A percentile compares a stretch with the other conserved stretches of the same genome.
Evolutionary conservation across 352 stramenopile genomes (phyloP).

Genomic region (Pelagophyceae sp.): DNA sequence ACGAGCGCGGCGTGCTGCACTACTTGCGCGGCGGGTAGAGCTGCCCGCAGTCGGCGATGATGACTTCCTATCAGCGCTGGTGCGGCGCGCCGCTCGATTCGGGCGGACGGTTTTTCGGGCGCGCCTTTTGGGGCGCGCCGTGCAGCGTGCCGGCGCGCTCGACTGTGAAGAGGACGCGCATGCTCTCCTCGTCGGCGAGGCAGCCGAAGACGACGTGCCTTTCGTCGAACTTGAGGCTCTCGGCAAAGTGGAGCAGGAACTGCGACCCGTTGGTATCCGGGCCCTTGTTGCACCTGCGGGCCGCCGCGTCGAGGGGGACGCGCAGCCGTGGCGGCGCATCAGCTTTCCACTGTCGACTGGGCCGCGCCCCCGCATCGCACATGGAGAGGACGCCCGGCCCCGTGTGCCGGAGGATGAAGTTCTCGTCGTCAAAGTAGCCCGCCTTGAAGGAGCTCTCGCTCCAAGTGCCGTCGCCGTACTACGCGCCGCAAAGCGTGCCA

Average conservation of each 20-base stretch:
- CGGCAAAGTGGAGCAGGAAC: conserved; percentile 77
- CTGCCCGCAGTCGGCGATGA: conserved; percentile 20
- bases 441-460: conserved; percentile 72
- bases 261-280: conserved; percentile 91
- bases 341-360: conserved; percentile 15
- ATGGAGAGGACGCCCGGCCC: conserved; percentile 86
- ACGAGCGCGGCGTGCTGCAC: too few species aligned
- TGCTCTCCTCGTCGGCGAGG: conserved; percentile 6
- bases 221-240: conserved; percentile 17
- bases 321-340: conserved; percentile 12
- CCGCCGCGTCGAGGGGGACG: conserved; percentile 6
- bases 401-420: conserved; percentile 93
- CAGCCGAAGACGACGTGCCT: conserved; percentile 25
- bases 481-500: neutral
- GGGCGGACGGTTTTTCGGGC: too few species aligned
- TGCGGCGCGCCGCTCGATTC: too few species aligned
- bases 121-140: conserved; percentile 1
- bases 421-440: conserved; percentile 93
- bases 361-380: conserved; percentile 44
- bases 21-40: neutral
- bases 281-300: conserved; percentile 66
- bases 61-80: neutral
- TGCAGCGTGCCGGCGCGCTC: conserved; percentile 2
- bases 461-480: conserved; percentile 44
- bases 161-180: conserved; percentile 7